Percentiles rank a stretch among this genome's conserved stretches.
These are phyloP conservation scores for Hydrangea macrophylla DNA, from an alignment of 148 eudicot species.

Conservation along the genomic window DNA sequence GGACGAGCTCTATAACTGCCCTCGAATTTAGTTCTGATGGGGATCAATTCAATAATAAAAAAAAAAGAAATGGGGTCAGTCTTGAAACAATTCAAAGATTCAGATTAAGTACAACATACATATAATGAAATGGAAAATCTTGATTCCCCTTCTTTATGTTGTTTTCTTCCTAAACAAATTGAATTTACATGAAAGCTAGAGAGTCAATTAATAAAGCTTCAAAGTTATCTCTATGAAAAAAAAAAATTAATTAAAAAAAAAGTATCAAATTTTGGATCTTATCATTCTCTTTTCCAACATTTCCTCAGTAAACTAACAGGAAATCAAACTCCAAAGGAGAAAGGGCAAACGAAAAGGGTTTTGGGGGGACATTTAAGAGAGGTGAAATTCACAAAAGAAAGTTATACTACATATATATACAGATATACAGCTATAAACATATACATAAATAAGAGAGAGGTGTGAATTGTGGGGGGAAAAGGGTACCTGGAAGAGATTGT, in stretches of 20 bases:
- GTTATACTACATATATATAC: background rate
- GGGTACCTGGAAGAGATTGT: conserved; percentile 90
- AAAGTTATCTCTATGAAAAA: no score
- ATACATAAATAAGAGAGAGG: background rate
- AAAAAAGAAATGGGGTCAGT: no score
- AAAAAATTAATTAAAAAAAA: no score
- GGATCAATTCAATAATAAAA: no score
- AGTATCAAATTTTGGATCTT: no score
- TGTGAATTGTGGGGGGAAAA: background rate
- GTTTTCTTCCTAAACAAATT: background rate
- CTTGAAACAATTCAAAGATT: no score
- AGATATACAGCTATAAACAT: background rate
- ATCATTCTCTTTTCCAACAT: background rate
- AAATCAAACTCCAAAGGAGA: no score
- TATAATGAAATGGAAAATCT: no score
- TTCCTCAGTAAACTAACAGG: background rate
- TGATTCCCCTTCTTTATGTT: no score
- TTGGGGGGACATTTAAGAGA: background rate
- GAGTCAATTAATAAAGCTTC: background rate
- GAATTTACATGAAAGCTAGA: background rate
- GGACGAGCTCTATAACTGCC: no score
- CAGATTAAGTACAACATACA: no score
- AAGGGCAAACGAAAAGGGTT: background rate
- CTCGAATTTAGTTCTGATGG: no score
- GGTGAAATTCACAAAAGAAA: background rate